Base-by-base conservation (phyloP, 2,329 filamentous ascomycete genomes). In the Pyrenochaeta sp. region DNA sequence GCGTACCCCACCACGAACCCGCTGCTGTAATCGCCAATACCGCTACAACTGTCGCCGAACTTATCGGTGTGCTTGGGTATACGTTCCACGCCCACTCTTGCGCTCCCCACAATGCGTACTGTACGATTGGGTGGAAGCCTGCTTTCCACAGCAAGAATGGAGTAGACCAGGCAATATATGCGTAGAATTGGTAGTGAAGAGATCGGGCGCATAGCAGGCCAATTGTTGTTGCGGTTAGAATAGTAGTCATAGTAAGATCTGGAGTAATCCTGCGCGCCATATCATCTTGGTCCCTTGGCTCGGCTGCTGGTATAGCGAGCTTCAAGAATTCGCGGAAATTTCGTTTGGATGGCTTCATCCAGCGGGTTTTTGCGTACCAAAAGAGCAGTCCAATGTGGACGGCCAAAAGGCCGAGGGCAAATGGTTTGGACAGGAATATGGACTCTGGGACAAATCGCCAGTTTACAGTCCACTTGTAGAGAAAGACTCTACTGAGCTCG, bases 401-500 rank as follows among this genome's bases (percentile, higher is more conserved):
- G 2, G 72, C 77, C 18, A 96, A 77, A 36, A 96, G 78, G 10
- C 74, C 71, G 13, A 86, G 58, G 18, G 90, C 83, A 66, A 96
- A 95, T 2, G 74, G 68, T 47, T 76, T 81, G 56, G 84, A 87
- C 32, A 95, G 80, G 61, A 99, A 99, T 0, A 76, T 72, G 6
- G 88, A 82, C 72, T 96, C 91, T 11, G 88, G 86, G n/a, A 96
- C 74, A 68, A 97, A 97, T 40, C 92, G 85, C 94, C 94, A 99
- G 72, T 99, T 99, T 57, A 99, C 94, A 0, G 94, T 99, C 94
- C 94, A 99, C 73, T 93, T 91, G 78, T 93, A 97, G 61, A 96
- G 80, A 74, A 99, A 99, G 60, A 90, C 85, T 41, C 94, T 82
- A 32, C 89, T 91, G 45, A 99, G 81, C 74, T 99, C 91, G 67